Conservation (phyloP, 352 stramenopile genomes). For the Phytophthora colocasiae region DNA sequence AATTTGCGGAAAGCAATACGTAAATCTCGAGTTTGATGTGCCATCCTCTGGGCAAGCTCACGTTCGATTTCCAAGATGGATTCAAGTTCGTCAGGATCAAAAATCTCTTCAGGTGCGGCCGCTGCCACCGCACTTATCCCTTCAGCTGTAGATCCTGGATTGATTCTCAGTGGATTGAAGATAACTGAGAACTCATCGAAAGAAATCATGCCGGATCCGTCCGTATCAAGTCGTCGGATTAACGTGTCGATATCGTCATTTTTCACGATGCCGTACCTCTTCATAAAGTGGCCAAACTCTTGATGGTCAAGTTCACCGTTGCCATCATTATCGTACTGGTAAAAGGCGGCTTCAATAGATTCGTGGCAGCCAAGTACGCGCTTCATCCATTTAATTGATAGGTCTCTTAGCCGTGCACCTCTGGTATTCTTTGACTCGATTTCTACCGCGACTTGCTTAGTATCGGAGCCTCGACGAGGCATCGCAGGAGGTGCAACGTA, state of each 20-base stretch:
- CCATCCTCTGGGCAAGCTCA: slow-evolving; percentile 61
- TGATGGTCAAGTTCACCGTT: slow-evolving; percentile 63
- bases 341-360: slow-evolving; percentile 67
- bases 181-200: slow-evolving; percentile 62
- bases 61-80: slow-evolving; percentile 74
- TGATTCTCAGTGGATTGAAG: slow-evolving; percentile 58
- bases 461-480: slow-evolving; percentile 4
- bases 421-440: slow-evolving; percentile 37
- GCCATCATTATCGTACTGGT: slow-evolving; percentile 65
- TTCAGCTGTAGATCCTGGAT: slow-evolving; percentile 9
- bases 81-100: slow-evolving; percentile 53
- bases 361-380: slow-evolving; percentile 61
- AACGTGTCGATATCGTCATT: slow-evolving; percentile 62
- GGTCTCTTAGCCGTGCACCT: slow-evolving; percentile 43
- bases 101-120: slow-evolving; percentile 37
- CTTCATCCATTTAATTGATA: slow-evolving; percentile 76
- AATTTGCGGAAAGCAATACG: slow-evolving; percentile 71
- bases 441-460: slow-evolving; percentile 6
- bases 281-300: slow-evolving; percentile 75
- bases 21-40: slow-evolving; percentile 62
- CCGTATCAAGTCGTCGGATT: slow-evolving; percentile 53
- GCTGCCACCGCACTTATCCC: slow-evolving; percentile 29
- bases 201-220: slow-evolving; percentile 62
- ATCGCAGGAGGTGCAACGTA: not conserved
- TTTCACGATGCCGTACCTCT: slow-evolving; percentile 68